A percentile compares a stretch with the other conserved stretches of the same genome.
phyloP scores from a whole-genome alignment of 495 filamentous ascomycete genomes.

The Penicillium parvum region DNA sequence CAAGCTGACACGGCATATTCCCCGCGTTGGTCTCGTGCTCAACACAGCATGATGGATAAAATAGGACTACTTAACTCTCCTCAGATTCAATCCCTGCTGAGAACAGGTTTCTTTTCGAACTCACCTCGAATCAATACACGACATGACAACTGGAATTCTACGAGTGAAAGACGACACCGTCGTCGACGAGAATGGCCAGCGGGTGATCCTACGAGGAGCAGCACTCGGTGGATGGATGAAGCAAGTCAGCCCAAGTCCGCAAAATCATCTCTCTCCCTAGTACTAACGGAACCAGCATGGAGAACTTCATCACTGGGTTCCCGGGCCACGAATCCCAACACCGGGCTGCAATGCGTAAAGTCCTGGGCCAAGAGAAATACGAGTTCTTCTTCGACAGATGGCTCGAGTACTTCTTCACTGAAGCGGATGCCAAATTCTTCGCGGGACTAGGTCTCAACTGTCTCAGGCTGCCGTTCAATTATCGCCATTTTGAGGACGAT shows the following conservation, averaged over 20 bases:
- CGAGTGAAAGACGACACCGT: slow-evolving; percentile 42
- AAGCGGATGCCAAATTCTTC: slow-evolving; percentile 57
- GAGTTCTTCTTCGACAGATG: slow-evolving; percentile 50
- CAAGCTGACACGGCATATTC: background rate
- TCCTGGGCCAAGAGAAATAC: slow-evolving; percentile 47
- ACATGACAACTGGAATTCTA: slow-evolving; percentile 37
- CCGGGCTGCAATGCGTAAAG: slow-evolving; percentile 49
- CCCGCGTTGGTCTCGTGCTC: slow-evolving; percentile 2
- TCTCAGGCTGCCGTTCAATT: slow-evolving; percentile 61
- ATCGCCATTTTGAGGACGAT: slow-evolving; percentile 62
- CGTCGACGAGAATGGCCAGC: slow-evolving; percentile 42
- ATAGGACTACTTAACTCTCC: no score
- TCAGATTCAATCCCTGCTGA: no score
- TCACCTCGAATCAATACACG: background rate
- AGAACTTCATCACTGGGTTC: slow-evolving; percentile 67
- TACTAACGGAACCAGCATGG: slow-evolving; percentile 44
- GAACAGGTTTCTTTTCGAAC: no score
- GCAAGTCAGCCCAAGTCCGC: slow-evolving; percentile 9
- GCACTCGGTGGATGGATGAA: slow-evolving; percentile 48
- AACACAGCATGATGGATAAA: background rate
- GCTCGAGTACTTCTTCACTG: slow-evolving; percentile 61
- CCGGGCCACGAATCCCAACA: slow-evolving; percentile 56
- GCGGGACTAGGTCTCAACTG: slow-evolving; percentile 56
- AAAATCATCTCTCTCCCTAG: background rate
- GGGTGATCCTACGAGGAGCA: slow-evolving; percentile 47